Evolutionary conservation across 73 alveolate genomes (phyloP).

Genomic region (Tetrahymena malaccensis): DNA sequence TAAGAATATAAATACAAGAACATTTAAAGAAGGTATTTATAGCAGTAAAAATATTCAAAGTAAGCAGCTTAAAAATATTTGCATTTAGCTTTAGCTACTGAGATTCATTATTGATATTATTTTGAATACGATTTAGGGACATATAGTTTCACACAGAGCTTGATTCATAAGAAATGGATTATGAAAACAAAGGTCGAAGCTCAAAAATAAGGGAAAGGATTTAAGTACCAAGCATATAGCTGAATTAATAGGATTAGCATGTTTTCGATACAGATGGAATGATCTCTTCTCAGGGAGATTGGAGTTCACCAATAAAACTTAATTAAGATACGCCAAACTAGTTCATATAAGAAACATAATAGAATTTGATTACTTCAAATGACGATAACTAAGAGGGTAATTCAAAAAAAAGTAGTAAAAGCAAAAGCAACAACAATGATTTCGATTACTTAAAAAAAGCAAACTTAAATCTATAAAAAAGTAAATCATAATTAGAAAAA

Average conservation of each 20-base stretch:
- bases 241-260: background rate
- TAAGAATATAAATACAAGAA: background rate
- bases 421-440: background rate
- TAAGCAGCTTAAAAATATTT: background rate
- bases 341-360: background rate
- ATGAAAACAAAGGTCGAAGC: background rate
- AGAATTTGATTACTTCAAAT: background rate
- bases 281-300: background rate
- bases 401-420: background rate
- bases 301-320: background rate
- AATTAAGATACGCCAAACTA: background rate
- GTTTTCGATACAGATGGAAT: background rate
- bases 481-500: background rate
- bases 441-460: background rate
- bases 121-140: background rate
- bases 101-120: background rate
- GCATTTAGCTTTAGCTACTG: background rate
- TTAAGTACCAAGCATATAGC: background rate
- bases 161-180: background rate
- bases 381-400: background rate
- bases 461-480: too few species aligned
- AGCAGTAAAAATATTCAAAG: background rate
- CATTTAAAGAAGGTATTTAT: background rate
- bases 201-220: background rate
- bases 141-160: background rate